Evolutionary conservation across 768 basidiomycete species (phyloP).

Genomic region (Lenzites betulinus): DNA sequence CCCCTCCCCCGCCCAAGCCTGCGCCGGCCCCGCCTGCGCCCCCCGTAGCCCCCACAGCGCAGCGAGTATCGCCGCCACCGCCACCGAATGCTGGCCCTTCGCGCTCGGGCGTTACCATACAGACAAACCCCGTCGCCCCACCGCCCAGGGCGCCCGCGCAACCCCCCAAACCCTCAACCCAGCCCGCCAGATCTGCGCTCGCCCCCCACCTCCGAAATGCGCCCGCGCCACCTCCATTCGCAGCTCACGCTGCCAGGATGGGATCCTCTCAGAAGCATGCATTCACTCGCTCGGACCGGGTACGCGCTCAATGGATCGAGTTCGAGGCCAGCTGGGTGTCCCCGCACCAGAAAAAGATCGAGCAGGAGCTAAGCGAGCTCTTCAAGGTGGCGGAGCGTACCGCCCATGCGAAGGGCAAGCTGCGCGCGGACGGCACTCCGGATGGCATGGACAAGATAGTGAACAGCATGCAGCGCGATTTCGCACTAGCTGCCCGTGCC

Average conservation of each 20-base stretch:
- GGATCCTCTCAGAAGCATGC: slow-evolving; percentile 8
- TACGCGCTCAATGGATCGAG: slow-evolving; percentile 13
- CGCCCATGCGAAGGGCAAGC: slow-evolving; percentile 9
- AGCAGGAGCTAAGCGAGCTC: slow-evolving; percentile 7
- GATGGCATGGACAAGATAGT: slow-evolving; percentile 10
- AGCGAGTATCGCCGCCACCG: slow-evolving; percentile 16
- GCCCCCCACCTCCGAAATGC: slow-evolving; percentile 1
- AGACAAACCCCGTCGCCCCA: slow-evolving; percentile 7
- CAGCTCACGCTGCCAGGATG: background rate
- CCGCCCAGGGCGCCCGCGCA: slow-evolving; percentile 2
- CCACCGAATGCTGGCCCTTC: slow-evolving; percentile 7
- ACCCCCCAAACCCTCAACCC: slow-evolving; percentile 13
- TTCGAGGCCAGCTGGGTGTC: slow-evolving; percentile 17
- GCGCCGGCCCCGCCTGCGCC: background rate
- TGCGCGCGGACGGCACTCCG: background rate
- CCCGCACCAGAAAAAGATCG: slow-evolving; percentile 9
- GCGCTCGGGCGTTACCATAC: slow-evolving; percentile 1
- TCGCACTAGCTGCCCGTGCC: slow-evolving; percentile 12
- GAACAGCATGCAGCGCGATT: slow-evolving; percentile 11
- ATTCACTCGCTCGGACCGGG: slow-evolving; percentile 15
- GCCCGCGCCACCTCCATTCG: background rate
- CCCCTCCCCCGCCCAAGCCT: background rate
- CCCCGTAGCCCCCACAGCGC: background rate
- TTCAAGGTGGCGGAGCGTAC: slow-evolving; percentile 8
- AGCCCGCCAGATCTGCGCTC: slow-evolving; percentile 4